These are phyloP conservation scores for Ceratobasidium sp. DNA, from an alignment of 1,284 basidiomycete species.

Conservation along the genomic window DNA sequence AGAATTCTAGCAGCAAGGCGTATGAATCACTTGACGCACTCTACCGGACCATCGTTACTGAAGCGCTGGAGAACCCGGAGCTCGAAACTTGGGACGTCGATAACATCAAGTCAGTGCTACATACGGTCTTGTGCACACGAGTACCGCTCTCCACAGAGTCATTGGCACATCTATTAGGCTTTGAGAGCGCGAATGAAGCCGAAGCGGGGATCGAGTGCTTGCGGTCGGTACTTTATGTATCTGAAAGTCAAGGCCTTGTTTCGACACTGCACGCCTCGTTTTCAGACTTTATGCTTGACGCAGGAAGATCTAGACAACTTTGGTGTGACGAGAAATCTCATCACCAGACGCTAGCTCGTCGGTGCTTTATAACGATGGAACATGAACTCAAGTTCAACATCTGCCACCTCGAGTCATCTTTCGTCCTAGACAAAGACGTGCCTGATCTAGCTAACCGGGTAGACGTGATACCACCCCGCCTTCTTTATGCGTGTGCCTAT, in stretches of 20 bases:
- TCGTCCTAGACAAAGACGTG: not conserved
- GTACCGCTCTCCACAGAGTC: not conserved
- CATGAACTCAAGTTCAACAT: constrained; percentile 22
- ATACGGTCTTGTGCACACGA: constrained; percentile 15
- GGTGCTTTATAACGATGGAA: constrained; percentile 19
- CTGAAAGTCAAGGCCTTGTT: not conserved
- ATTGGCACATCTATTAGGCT: not conserved
- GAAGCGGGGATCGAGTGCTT: not conserved
- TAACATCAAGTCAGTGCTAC: not conserved
- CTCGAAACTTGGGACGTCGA: not conserved
- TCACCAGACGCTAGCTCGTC: not conserved
- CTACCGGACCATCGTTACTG: not conserved
- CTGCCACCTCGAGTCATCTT: constrained; percentile 17
- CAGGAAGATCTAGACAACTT: not conserved
- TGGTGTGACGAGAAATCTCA: not conserved
- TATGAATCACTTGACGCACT: not conserved
- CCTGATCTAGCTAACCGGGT: not conserved
- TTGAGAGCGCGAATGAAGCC: not conserved
- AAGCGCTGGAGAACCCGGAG: not conserved
- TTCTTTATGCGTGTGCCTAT: constrained; percentile 17
- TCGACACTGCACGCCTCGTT: constrained; percentile 36
- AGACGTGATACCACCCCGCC: not conserved
- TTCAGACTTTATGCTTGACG: constrained; percentile 23
- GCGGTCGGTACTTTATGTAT: constrained; percentile 16
- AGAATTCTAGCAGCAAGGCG: not conserved